Evolutionary conservation across 2,329 filamentous ascomycete species (phyloP).

Genomic region (Diaporthe capsici): DNA sequence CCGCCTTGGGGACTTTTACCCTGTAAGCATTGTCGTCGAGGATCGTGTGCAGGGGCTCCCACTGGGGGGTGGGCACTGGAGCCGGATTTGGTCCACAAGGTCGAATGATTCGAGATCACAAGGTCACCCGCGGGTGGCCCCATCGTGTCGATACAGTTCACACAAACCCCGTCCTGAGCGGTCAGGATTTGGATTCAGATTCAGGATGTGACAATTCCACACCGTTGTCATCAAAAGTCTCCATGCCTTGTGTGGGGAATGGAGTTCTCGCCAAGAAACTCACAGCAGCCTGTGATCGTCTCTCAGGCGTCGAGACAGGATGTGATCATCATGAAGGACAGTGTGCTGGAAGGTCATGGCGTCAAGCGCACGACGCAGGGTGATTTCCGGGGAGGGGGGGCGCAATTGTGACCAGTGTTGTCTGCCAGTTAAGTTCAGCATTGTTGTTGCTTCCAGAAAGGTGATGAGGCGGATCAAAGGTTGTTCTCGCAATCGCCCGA

Average conservation of each 20-base stretch:
- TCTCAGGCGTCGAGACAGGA: slow-evolving; percentile 20
- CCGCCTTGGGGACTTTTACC: slow-evolving; percentile 32
- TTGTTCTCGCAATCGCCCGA: not conserved
- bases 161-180: slow-evolving; percentile 26
- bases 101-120: slow-evolving; percentile 43
- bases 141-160: slow-evolving; percentile 28
- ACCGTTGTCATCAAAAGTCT: slow-evolving; percentile 31
- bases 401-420: not conserved
- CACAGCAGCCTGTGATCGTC: slow-evolving; percentile 22
- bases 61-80: slow-evolving; percentile 28
- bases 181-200: slow-evolving; percentile 33
- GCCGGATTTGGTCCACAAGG: slow-evolving; percentile 40
- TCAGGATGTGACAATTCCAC: slow-evolving; percentile 37
- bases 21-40: slow-evolving; percentile 32
- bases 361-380: slow-evolving; percentile 20
- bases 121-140: slow-evolving; percentile 34
- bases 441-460: not conserved
- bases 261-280: slow-evolving; percentile 32
- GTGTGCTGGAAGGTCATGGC: slow-evolving; percentile 27
- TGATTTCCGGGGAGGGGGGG: not conserved
- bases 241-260: slow-evolving; percentile 23
- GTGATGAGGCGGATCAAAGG: not conserved
- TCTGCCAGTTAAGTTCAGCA: slow-evolving; percentile 11
- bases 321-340: slow-evolving; percentile 3
- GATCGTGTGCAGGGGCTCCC: slow-evolving; percentile 27